phyloP scores from a whole-genome alignment of 2,329 filamentous ascomycete species.

The Fusarium acutatum region DNA sequence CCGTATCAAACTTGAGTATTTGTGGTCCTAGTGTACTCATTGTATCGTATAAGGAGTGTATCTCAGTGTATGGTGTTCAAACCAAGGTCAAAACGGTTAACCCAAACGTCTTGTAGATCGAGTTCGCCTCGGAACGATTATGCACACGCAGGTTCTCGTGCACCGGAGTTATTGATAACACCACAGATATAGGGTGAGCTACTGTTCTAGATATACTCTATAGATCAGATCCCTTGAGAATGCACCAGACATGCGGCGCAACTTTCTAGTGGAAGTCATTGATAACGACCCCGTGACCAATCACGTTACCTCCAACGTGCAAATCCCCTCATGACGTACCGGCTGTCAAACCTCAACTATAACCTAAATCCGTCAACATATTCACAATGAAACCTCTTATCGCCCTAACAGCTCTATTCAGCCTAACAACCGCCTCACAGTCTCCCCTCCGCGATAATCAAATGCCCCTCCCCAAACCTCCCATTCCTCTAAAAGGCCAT shows the following conservation, averaged over 20 bases:
- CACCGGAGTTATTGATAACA: not conserved
- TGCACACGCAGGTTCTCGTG: too few relatives aligned
- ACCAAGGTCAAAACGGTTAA: not conserved
- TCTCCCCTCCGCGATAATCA: conserved; percentile 10
- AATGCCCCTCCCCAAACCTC: not conserved
- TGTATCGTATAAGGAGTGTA: too few relatives aligned
- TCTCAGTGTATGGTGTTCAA: not conserved
- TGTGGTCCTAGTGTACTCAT: not conserved
- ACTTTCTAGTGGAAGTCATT: not conserved
- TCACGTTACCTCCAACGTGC: conserved; percentile 17
- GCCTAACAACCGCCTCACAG: conserved; percentile 16
- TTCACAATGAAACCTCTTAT: conserved; percentile 37
- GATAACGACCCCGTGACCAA: conserved; percentile 13
- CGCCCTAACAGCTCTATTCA: conserved; percentile 20
- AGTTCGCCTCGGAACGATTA: too few relatives aligned
- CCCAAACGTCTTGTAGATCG: accelerated
- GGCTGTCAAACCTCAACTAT: not conserved
- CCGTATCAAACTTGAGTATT: too few relatives aligned
- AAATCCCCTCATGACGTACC: conserved; percentile 31
- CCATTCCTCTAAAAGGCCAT: conserved; percentile 27
- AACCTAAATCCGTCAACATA: not conserved
- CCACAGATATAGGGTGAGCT: not conserved
- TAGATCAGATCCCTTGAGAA: not conserved
- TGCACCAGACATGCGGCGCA: too few relatives aligned
- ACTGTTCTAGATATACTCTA: not conserved